These are phyloP conservation scores for Thymus quinquecostatus DNA, from an alignment of 257 asterid species.

Conservation along the genomic window DNA sequence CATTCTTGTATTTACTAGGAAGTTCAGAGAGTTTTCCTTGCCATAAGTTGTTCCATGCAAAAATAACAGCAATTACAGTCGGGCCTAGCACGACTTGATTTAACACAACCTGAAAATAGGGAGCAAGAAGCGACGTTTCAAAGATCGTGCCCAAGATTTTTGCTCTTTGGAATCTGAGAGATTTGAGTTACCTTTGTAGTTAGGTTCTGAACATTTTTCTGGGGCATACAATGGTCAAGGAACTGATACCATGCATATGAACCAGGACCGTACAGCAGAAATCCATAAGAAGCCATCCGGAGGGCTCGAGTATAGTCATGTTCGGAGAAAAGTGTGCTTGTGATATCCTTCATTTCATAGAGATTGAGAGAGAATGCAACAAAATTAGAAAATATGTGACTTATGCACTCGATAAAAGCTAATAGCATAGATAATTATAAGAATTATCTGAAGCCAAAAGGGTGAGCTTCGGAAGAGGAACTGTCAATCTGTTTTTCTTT, in stretches of 20 bases:
- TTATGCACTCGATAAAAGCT: background rate
- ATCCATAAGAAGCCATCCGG: conserved; percentile 88
- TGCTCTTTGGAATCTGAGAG: background rate
- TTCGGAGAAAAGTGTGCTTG: conserved; percentile 49
- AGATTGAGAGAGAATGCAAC: conserved; percentile 14
- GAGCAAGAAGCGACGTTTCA: conserved; percentile 18
- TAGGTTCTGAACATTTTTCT: conserved; percentile 63
- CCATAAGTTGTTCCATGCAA: conserved; percentile 96
- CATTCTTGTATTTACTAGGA: conserved; percentile 82
- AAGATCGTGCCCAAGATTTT: background rate
- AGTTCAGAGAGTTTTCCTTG: conserved; percentile 83
- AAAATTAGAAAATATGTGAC: background rate
- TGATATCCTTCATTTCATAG: conserved; percentile 48
- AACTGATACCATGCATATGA: conserved; percentile 87
- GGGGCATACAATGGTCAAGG: conserved; percentile 81
- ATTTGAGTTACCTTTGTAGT: conserved; percentile 53
- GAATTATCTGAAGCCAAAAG: background rate
- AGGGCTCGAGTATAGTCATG: conserved; percentile 86
- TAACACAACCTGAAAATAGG: conserved; percentile 62
- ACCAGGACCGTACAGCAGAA: conserved; percentile 88
- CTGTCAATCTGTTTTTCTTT: conserved; percentile 2
- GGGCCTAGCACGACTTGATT: conserved; percentile 92
- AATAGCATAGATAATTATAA: background rate
- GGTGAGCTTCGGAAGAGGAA: background rate
- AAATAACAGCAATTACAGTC: conserved; percentile 73